Conservation (phyloP, 176 grass and related monocot genomes). For the Leersia perrieri region DNA sequence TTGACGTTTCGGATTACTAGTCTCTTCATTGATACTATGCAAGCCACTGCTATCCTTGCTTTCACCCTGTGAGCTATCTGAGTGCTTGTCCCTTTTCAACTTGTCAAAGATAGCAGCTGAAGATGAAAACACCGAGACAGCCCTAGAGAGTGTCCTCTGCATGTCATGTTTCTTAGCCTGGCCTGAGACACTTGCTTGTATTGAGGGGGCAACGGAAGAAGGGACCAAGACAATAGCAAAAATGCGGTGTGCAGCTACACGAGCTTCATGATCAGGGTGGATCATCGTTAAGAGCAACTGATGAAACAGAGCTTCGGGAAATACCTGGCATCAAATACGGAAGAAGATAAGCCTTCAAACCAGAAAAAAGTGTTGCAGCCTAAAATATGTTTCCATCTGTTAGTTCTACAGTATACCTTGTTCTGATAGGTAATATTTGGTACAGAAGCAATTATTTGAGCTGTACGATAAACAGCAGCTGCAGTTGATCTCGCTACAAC, state of each 20-base stretch:
- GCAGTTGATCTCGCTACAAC: constrained; percentile 87
- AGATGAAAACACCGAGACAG: constrained; percentile 98
- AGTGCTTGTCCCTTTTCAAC: constrained; percentile 66
- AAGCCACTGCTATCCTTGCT: constrained; percentile 40
- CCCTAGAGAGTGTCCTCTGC: constrained; percentile 93
- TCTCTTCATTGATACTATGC: constrained; percentile 40
- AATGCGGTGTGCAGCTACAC: constrained; percentile 90
- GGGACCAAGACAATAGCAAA: constrained; percentile 98
- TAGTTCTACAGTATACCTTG: constrained; percentile 54
- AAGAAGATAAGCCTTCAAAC: constrained; percentile 25
- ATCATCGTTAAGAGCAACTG: constrained; percentile 96
- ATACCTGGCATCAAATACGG: constrained; percentile 62
- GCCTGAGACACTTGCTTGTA: constrained; percentile 45
- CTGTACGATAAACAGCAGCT: constrained; percentile 86
- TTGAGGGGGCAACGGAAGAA: constrained; percentile 73
- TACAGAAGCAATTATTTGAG: constrained; percentile 96
- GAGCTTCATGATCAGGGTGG: constrained; percentile 87
- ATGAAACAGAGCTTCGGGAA: constrained; percentile 98
- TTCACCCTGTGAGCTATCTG: constrained; percentile 56
- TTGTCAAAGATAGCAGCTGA: constrained; percentile 99
- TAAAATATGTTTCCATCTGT: constrained; percentile 8
- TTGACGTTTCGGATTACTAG: constrained; percentile 43
- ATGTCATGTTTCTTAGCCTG: constrained; percentile 61
- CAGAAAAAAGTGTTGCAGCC: constrained; percentile 22
- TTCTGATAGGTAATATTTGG: constrained; percentile 96